phyloP scores from a whole-genome alignment of 768 basidiomycete species.

The Tylopilus subfusipes region DNA sequence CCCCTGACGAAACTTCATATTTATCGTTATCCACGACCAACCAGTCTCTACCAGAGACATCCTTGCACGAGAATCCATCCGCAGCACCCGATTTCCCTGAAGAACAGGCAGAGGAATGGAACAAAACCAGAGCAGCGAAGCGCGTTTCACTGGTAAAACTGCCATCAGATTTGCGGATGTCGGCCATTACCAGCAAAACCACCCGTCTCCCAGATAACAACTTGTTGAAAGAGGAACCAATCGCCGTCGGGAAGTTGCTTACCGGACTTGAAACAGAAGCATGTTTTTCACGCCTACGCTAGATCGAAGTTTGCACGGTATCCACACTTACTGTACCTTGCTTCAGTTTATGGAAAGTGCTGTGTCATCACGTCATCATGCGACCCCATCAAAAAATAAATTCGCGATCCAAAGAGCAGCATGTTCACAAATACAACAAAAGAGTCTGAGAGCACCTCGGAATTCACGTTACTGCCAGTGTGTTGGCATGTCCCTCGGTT shows the following conservation, averaged over 20 bases:
- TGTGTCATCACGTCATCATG: slow-evolving; percentile 3
- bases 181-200: slow-evolving; percentile 18
- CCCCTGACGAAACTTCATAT: slow-evolving; percentile 25
- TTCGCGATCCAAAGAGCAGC: neutral
- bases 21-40: slow-evolving; percentile 19
- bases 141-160: slow-evolving; percentile 79
- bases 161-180: slow-evolving; percentile 49
- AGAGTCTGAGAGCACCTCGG: neutral
- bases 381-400: slow-evolving; percentile 1
- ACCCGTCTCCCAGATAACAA: slow-evolving; percentile 1
- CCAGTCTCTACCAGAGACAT: slow-evolving; percentile 19
- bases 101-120: slow-evolving; percentile 87
- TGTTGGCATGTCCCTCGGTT: neutral
- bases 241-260: slow-evolving; percentile 2
- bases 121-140: slow-evolving; percentile 79
- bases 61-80: slow-evolving; percentile 45
- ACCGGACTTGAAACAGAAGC: neutral
- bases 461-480: neutral
- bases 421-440: slow-evolving; percentile 2
- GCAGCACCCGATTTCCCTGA: slow-evolving; percentile 45
- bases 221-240: slow-evolving; percentile 9
- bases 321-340: slow-evolving; percentile 8
- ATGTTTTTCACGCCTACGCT: slow-evolving; percentile 7
- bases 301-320: slow-evolving; percentile 1
- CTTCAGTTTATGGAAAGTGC: slow-evolving; percentile 4